Base-by-base conservation (phyloP, 495 filamentous ascomycete species). In the Lophiostoma macrostomum region DNA sequence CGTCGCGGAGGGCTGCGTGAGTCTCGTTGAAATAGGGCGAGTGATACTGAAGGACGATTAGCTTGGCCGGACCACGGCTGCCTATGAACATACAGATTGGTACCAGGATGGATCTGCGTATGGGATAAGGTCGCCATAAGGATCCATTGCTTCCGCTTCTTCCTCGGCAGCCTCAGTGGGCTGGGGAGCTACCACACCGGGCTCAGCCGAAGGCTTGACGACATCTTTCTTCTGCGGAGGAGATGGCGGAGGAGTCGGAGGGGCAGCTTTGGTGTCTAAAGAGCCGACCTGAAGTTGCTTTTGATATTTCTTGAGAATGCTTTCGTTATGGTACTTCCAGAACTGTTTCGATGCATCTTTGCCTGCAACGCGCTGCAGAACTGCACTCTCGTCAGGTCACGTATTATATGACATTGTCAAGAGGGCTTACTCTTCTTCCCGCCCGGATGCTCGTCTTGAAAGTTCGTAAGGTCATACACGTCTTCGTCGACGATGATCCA, bases 331-430 rank as follows among this genome's bases (percentile, higher is more conserved):
- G 70, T 98, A 97, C 73, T 97, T 99, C 93, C 93, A 99, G 76
- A 99, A 99, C 67, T 95, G 94, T 71, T 94, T 91, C 22, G 88
- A 91, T 14, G 93, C 93, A 61, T 99, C 94, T 69, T 97, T 99
- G 61, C 93, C 93, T 37, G 83, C 93, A 13, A 97, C 90, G 51
- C 91, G 77, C 62, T 88, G 83, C 47, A 99, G 83, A 69, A 99
- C 83, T 86, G 61, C 2, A 16, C 18, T 16, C 1, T 5, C 1
- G 13, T 51, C n/a, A 48, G 31, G 1, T 8, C 27, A 1, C 5
- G 25, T 36, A 32, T 13, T 23, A 5, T 8, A n/a, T 0, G 28
- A 18, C 4, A 10, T 16, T 20, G 28, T 36, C 20, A 36, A 10
- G 5, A 8, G 12, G 46, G 67, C 80, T 60, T 74, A 85, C 83